Conservation (phyloP, 164 flowering plant genomes). For the Vitis labrusca region DNA sequence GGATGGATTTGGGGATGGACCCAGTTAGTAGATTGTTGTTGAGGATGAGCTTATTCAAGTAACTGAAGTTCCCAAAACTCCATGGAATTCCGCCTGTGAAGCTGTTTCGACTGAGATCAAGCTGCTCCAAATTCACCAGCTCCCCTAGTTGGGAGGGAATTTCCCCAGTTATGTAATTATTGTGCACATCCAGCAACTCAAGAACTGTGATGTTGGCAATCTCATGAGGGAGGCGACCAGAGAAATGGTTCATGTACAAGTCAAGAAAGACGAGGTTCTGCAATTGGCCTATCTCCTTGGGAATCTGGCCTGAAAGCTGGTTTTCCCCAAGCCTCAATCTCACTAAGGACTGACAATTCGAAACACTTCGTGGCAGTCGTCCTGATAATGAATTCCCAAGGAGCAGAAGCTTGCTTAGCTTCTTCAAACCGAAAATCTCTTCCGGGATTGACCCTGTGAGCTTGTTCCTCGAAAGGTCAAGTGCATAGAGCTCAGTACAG, state of each 20-base stretch:
- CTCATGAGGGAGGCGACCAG: conserved; percentile 71
- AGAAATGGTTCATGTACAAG: conserved; percentile 82
- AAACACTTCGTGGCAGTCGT: conserved; percentile 54
- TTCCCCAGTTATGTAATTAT: conserved; percentile 75
- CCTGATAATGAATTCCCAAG: conserved; percentile 82
- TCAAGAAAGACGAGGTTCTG: conserved; percentile 92
- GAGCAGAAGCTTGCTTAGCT: conserved; percentile 87
- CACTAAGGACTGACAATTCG: conserved; percentile 76
- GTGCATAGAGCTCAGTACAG: conserved; percentile 74
- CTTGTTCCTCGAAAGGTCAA: conserved; percentile 86
- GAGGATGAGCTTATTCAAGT: conserved; percentile 86
- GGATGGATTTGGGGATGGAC: conserved; percentile 57
- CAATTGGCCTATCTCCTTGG: conserved; percentile 80
- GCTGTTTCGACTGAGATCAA: conserved; percentile 87
- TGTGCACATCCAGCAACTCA: conserved; percentile 85
- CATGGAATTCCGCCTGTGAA: conserved; percentile 75
- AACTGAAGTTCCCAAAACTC: conserved; percentile 85
- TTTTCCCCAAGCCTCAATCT: conserved; percentile 92
- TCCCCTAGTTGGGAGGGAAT: conserved; percentile 72
- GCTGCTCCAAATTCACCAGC: conserved; percentile 83
- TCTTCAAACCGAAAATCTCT: conserved; percentile 77
- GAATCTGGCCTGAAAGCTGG: conserved; percentile 85
- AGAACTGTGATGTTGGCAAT: conserved; percentile 77
- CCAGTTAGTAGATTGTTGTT: conserved; percentile 81
- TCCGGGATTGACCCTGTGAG: conserved; percentile 87